A percentile compares a stretch with the other conserved stretches of the same genome.
phyloP scores from a whole-genome alignment of 225 moss, liverwort and hornwort genomes.

The Antitrichia curtipendula region DNA sequence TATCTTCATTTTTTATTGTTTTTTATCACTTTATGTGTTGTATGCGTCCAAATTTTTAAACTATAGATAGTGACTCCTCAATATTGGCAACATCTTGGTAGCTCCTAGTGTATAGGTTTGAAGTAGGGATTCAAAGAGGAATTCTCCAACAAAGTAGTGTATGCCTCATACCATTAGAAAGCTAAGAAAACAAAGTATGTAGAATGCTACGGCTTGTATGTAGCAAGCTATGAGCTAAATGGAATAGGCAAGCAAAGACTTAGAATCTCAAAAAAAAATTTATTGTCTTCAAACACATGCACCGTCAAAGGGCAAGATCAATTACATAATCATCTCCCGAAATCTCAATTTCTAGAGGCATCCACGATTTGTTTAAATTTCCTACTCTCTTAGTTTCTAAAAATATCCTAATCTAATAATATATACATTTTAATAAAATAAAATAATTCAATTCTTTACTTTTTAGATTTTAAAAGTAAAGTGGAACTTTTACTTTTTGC shows the following conservation, averaged over 20 bases:
- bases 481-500: not conserved
- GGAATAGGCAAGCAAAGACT: too few species aligned
- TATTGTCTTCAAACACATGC: not conserved
- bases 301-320: not conserved
- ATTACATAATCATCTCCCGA: not conserved
- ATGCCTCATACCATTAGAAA: accelerated
- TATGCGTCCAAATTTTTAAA: not conserved
- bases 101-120: not conserved
- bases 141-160: not conserved
- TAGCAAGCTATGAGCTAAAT: not conserved
- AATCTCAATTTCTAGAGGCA: not conserved
- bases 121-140: not conserved
- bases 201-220: not conserved
- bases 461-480: not conserved
- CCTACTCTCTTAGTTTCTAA: not conserved
- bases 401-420: not conserved
- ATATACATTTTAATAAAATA: not conserved
- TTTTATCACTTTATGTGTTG: not conserved
- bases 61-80: not conserved
- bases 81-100: not conserved
- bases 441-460: not conserved
- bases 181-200: not conserved
- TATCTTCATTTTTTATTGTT: not conserved
- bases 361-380: accelerated
- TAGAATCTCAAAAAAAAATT: not conserved